Percentiles rank a stretch among this genome's conserved stretches.
Conservation (phyloP, 1,139 yeast genomes). For the Scheffersomyces titani region DNA sequence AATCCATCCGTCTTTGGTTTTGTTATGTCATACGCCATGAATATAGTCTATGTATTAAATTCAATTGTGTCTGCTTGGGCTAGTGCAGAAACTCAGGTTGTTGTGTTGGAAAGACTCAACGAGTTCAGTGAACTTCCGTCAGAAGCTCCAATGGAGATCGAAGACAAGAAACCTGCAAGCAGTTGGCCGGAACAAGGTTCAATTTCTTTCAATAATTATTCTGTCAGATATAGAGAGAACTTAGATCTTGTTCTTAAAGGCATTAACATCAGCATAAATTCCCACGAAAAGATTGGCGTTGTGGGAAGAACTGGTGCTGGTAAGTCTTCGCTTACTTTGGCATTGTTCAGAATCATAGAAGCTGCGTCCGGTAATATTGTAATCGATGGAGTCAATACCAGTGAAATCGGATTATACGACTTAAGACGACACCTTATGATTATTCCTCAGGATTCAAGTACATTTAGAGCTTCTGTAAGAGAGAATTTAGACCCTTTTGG, state of each 20-base stretch:
- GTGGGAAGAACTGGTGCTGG: slow-evolving; percentile 38
- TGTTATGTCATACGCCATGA: slow-evolving; percentile 28
- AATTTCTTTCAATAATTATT: slow-evolving; percentile 23
- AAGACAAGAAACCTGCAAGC: slow-evolving; percentile 21
- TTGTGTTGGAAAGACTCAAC: slow-evolving; percentile 27
- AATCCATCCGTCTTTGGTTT: slow-evolving; percentile 30
- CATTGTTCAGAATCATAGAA: slow-evolving; percentile 32
- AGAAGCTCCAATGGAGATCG: slow-evolving; percentile 25
- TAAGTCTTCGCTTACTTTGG: slow-evolving; percentile 30
- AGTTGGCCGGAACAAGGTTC: slow-evolving; percentile 27
- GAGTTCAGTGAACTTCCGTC: slow-evolving; percentile 26
- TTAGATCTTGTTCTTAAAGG: slow-evolving; percentile 28
- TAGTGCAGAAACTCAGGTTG: slow-evolving; percentile 26
- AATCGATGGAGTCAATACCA: slow-evolving; percentile 27
- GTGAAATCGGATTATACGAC: slow-evolving; percentile 26
- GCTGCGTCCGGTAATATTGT: slow-evolving; percentile 27
- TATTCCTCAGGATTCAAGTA: slow-evolving; percentile 34
- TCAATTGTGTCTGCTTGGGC: slow-evolving; percentile 29
- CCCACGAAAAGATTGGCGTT: slow-evolving; percentile 30
- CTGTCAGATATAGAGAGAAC: slow-evolving; percentile 27
- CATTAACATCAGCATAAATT: slow-evolving; percentile 21
- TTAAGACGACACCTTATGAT: slow-evolving; percentile 29
- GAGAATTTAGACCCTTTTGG: slow-evolving; percentile 32
- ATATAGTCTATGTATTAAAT: slow-evolving; percentile 22
- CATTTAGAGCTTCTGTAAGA: slow-evolving; percentile 29